Base-by-base conservation (phyloP, 768 basidiomycete species). In the Termitomyces eurrhizus region DNA sequence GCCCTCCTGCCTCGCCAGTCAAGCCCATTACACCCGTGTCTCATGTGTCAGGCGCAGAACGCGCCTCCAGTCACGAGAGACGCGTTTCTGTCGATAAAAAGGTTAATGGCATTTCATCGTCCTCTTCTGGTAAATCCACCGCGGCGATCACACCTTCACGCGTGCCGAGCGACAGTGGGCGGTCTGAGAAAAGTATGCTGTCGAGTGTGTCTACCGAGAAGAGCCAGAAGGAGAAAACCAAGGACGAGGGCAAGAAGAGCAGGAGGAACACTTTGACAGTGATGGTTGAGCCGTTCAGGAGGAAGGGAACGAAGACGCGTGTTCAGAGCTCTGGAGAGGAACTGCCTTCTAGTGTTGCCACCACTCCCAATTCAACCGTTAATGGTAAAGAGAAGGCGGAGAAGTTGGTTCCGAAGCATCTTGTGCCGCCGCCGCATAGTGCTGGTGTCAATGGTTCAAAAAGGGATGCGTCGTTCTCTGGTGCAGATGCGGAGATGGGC, bases 191-290 rank as follows among this genome's bases (percentile, higher is more conserved):
- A 61, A 59, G 65, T 42, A 69, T 72, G 24, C 48, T 74, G 57
- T 52, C 73, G 57, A 73, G 70, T 56, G 67, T 72, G 7, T 16
- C 62, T 24, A 53, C 42, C 45, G 62, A 61, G 32, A 59, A 66
- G 57, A 61, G 59, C 33, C 61, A 61, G 59, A 62, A 66, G 49
- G 66, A 61, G 21, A 65, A 53, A 66, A 69, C 61, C 60, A 69
- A 57, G 57, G 66, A 68, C 24, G 75, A 74, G 46, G 71, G 70
- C 42, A 92, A 85, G 78, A 86, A 86, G 73, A 79, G 75, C 62
- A 79, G 88, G 68, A 75, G 93, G 66, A 94, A 91, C 73, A 95
- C 94, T 0, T 79, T 97, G 63, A 93, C 89, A 0, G 84, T 95
- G 44, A 92, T 94, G 85, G 89, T 92, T 2, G 90, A 92, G 68